Percentiles rank a stretch among this genome's conserved stretches.
These are phyloP conservation scores for Cordyceps fumosorosea DNA, from an alignment of 2,329 filamentous ascomycete species.

Conservation along the genomic window DNA sequence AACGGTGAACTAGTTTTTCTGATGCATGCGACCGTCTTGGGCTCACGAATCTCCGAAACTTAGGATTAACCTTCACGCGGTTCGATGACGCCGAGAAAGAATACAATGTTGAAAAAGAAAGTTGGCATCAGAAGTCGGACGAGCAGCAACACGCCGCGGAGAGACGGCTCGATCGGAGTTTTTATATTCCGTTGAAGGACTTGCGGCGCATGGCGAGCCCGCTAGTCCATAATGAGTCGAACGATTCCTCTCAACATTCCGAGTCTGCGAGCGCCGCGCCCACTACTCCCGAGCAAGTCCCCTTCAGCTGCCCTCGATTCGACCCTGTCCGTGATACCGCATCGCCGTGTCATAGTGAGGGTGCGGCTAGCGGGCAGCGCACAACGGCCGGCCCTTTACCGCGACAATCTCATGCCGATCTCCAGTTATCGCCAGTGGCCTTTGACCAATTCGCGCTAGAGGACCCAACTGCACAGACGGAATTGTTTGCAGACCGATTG, in stretches of 20 bases:
- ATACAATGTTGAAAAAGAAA: too few species aligned
- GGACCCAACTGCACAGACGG: not conserved
- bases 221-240: not conserved
- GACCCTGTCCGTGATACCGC: not conserved
- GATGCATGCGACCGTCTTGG: not conserved
- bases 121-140: too few species aligned
- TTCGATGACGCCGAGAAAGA: too few species aligned
- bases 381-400: not conserved
- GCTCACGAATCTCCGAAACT: not conserved
- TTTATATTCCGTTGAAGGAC: not conserved
- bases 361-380: not conserved
- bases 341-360: not conserved
- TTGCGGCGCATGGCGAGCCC: not conserved
- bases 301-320: not conserved
- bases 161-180: not conserved
- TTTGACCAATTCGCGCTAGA: not conserved
- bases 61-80: not conserved
- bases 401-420: not conserved
- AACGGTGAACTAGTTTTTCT: not conserved
- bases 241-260: not conserved
- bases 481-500: too few species aligned
- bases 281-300: not conserved
- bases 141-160: too few species aligned
- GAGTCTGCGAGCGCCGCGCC: not conserved
- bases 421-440: not conserved